Base-by-base conservation (phyloP, 2,329 filamentous ascomycete genomes). In the Cladophialophora immunda region DNA sequence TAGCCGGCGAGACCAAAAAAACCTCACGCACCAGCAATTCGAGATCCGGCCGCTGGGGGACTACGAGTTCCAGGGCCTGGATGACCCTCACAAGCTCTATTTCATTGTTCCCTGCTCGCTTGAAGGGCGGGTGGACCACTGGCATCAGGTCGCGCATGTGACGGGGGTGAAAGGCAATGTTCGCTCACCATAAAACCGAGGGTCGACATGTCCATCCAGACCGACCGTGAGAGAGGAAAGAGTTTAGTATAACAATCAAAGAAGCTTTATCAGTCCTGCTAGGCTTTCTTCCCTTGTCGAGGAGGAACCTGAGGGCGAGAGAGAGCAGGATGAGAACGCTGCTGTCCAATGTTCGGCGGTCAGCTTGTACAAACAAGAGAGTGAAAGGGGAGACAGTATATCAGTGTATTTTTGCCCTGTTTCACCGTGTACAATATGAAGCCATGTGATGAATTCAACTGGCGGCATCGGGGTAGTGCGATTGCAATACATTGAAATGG, bases 101-200 rank as follows among this genome's bases (percentile, higher is more conserved):
- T 72, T 68, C 62, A 64, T 72, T 32, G 66, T 72, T 15, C 70
- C 70, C 1, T 34, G 56, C 30, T 70, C 67, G 3, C 62, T 72
- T 5, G 64, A 68, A 53, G 70, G 69, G 8, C 63, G 69, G 15
- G 63, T 70, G 29, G 61, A 67, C 5, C 65, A 70, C 45, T 72
- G 69, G 65, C 68, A 70, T 25, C 66, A 64, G n/a, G 67, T 71
- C 36, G 66, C 32, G 22, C 68, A 71, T 62, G 65, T 71, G 11
- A 30, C 66, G 11, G 62, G 66, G 9, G 66, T 68, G 3, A 72
- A 72, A 47, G 70, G 70, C 6, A 72, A 72, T 50, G 45, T 68
- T 32, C 56, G 60, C 53, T 32, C 53, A 22, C 19, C 53, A 3
- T 55, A 13, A 50, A 4, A 25, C 13, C 45, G 45, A 50, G 17